A percentile compares a stretch with the other conserved stretches of the same genome.
Evolutionary conservation across 2,329 filamentous ascomycete species (phyloP).

Genomic region (Orbilia blumenaviensis): DNA sequence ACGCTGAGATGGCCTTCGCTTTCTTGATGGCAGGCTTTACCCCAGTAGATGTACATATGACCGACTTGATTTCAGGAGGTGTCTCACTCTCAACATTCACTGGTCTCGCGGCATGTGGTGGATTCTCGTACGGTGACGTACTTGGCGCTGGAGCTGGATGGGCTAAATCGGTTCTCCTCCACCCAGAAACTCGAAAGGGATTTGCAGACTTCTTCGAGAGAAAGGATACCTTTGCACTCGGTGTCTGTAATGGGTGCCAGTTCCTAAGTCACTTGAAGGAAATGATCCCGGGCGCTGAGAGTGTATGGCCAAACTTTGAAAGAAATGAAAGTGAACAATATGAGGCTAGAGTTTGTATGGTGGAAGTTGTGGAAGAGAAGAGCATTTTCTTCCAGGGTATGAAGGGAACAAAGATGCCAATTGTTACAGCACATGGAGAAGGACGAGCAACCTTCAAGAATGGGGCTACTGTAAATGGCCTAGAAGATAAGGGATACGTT

Average conservation of each 20-base stretch:
- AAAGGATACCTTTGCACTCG: slow-evolving; percentile 87
- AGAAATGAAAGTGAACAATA: slow-evolving; percentile 87
- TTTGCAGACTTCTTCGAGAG: slow-evolving; percentile 79
- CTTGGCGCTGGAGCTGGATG: slow-evolving; percentile 95
- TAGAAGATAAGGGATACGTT: slow-evolving; percentile 72
- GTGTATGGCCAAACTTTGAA: slow-evolving; percentile 85
- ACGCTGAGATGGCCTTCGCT: slow-evolving; percentile 97
- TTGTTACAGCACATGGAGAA: slow-evolving; percentile 90
- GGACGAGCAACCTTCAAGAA: slow-evolving; percentile 76
- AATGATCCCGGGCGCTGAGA: slow-evolving; percentile 81
- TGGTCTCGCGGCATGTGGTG: slow-evolving; percentile 92
- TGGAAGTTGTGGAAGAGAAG: slow-evolving; percentile 74
- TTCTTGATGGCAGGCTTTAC: slow-evolving; percentile 92
- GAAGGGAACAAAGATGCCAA: slow-evolving; percentile 80
- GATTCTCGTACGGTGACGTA: slow-evolving; percentile 93
- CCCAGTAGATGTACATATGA: slow-evolving; percentile 95
- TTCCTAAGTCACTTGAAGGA: slow-evolving; percentile 85
- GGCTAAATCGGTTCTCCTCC: slow-evolving; percentile 91
- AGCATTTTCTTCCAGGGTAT: slow-evolving; percentile 93
- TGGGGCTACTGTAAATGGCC: slow-evolving; percentile 64
- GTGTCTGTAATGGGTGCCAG: slow-evolving; percentile 97
- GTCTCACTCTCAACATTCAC: slow-evolving; percentile 83
- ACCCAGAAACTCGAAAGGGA: slow-evolving; percentile 76
- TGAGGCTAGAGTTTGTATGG: slow-evolving; percentile 87
- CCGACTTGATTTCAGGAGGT: slow-evolving; percentile 80